Conservation (phyloP, 2,329 filamentous ascomycete genomes). For the Ceratocystis huliohia region DNA sequence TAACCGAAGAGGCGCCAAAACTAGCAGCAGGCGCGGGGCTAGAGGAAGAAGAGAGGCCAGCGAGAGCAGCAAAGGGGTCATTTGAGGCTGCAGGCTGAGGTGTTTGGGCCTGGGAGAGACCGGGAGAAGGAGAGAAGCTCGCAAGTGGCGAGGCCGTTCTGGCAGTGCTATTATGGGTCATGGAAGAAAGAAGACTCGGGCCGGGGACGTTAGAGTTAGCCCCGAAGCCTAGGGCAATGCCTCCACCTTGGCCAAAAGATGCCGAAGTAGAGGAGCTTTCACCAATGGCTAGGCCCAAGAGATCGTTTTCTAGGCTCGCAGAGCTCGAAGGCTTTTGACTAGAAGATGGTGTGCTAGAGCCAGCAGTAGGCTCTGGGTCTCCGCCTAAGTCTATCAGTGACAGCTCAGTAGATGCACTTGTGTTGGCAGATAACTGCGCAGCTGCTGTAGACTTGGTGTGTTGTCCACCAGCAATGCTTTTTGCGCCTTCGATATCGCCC, state of each 20-base stretch:
- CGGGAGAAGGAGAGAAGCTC: conserved; percentile 37
- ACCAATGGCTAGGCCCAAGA: conserved; percentile 75
- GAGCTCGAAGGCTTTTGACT: conserved; percentile 42
- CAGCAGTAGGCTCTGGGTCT: conserved; percentile 44
- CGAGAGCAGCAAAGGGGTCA: conserved; percentile 43
- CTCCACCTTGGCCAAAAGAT: conserved; percentile 60
- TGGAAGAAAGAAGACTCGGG: conserved; percentile 50
- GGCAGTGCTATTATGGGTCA: conserved; percentile 49
- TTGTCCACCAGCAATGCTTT: conserved; percentile 71
- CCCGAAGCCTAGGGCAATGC: conserved; percentile 71
- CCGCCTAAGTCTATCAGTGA: conserved; percentile 87
- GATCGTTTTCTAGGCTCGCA: conserved; percentile 62
- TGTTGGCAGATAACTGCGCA: conserved; percentile 35
- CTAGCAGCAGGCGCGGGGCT: conserved; percentile 24
- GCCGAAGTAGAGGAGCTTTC: conserved; percentile 34
- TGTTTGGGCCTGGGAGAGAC: background rate
- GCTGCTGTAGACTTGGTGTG: conserved; percentile 26
- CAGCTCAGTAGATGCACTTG: conserved; percentile 56
- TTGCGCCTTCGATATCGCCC: conserved; percentile 74
- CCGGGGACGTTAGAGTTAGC: conserved; percentile 55
- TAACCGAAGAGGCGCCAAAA: background rate
- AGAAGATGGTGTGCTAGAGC: conserved; percentile 31
- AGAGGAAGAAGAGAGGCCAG: conserved; percentile 23
- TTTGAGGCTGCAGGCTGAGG: conserved; percentile 25
- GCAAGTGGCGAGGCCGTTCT: conserved; percentile 29